phyloP scores from a whole-genome alignment of 2,329 filamentous ascomycete genomes.

The Pseudocercospora fijiensis region DNA sequence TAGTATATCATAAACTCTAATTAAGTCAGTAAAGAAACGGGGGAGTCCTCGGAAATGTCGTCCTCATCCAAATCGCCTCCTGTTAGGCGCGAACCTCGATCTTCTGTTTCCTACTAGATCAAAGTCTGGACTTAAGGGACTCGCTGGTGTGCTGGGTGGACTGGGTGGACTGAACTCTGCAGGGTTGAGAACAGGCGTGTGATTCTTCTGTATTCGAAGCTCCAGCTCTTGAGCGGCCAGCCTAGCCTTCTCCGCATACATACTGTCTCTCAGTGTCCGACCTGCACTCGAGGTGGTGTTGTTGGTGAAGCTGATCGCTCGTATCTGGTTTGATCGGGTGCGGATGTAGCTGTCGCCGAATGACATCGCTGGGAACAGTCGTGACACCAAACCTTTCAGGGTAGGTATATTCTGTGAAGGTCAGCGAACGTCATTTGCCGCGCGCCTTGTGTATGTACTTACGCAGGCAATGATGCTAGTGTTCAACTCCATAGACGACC shows the following conservation, averaged over 20 bases:
- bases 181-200: constrained; percentile 39
- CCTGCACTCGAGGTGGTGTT: not conserved
- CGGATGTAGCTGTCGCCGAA: constrained; percentile 16
- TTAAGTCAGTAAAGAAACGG: not conserved
- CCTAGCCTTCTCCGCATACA: not conserved
- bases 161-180: constrained; percentile 43
- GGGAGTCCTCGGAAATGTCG: not conserved
- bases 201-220: not conserved
- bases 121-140: not conserved
- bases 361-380: constrained; percentile 14
- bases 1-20: too few relatives aligned
- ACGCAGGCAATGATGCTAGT: constrained; percentile 11
- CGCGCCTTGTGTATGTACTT: not conserved
- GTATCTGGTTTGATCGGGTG: constrained; percentile 1
- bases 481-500: constrained; percentile 29
- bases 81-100: not conserved
- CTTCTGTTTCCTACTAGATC: not conserved
- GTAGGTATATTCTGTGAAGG: constrained; percentile 16
- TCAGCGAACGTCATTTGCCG: not conserved
- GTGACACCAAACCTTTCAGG: constrained; percentile 19
- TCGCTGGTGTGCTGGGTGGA: not conserved
- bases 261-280: not conserved
- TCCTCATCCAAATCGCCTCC: not conserved
- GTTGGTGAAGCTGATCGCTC: not conserved
- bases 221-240: not conserved